Base-by-base conservation (phyloP, 2,329 filamentous ascomycete species). In the Neonectria neomacrospora region DNA sequence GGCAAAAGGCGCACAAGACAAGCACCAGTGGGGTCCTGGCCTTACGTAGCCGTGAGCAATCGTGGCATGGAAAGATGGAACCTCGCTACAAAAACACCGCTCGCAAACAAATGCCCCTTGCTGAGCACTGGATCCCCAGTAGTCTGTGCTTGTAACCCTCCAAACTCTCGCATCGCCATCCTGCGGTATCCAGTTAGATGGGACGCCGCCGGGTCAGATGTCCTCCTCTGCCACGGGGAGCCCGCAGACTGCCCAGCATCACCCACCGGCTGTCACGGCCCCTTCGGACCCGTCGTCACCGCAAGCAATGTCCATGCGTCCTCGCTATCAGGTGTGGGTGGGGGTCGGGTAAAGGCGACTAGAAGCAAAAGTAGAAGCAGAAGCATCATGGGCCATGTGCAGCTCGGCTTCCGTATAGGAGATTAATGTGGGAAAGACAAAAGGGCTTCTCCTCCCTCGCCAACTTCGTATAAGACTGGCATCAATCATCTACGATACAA, bases 401-500 rank as follows among this genome's bases (percentile, higher is more conserved):
- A 48, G 53, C 34, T 28, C 12, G 10, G 22, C 22, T 41, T 28
- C n/a, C 54, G 22, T 50, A 9, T 39, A 34, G 30, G 5, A 41
- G 32, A 14, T 62, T 42, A 41, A 54, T 26, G 32, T 8, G 12
- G 45, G 3, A 37, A n/a, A 30, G 44, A 34, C 39, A 58, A 41
- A 48, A 34, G 28, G 26, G 18, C 54, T 42, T 30, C 48, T 42
- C 32, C 45, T 53, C 39, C 51, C 45, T 55, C 50, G 34, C 26
- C 58, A 61, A 57, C 52, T 56, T 58, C 61, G 50, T 51, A 52
- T 58, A 60, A 51, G 32, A 57, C 39, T 64, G 62, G 41, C 67
- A 63, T 70, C 48, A 61, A 60, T 63, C 58, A 55, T 72, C 64
- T 71, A 66, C 67, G 66, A 22, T 69, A 64, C 56, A 71, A 45